Evolutionary conservation across 352 stramenopile species (phyloP).

Genomic region (Phytopythium chamaehyphon): DNA sequence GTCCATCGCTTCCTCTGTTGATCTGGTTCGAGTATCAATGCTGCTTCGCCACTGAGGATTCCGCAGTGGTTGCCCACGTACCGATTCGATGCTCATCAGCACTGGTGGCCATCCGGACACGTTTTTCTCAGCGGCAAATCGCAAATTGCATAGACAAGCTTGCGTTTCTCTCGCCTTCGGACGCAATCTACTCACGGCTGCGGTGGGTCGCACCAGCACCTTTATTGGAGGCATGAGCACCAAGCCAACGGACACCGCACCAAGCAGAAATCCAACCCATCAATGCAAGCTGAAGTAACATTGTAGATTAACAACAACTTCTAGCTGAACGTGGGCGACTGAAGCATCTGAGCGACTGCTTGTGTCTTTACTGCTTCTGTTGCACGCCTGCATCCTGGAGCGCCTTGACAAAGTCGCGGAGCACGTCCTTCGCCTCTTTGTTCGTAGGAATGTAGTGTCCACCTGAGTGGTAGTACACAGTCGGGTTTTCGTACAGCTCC

Average conservation of each 20-base stretch:
- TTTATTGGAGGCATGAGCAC: background rate
- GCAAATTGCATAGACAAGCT: conserved; percentile 1
- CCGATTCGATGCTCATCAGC: background rate
- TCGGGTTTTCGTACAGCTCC: conserved; percentile 46
- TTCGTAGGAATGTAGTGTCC: conserved; percentile 87
- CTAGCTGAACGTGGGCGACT: no score
- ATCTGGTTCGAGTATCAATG: background rate
- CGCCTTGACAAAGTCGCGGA: conserved; percentile 66
- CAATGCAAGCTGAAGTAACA: no score
- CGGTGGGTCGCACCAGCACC: background rate
- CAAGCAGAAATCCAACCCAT: no score
- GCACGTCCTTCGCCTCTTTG: conserved; percentile 74
- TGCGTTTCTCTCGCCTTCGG: conserved; percentile 5
- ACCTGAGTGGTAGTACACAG: conserved; percentile 55
- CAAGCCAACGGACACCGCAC: no score
- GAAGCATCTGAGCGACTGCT: no score
- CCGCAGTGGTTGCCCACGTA: no score
- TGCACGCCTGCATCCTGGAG: conserved; percentile 17
- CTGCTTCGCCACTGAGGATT: background rate
- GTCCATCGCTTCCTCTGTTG: conserved; percentile 7
- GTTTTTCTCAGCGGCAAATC: conserved; percentile 8
- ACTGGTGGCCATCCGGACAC: background rate
- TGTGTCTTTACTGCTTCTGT: background rate
- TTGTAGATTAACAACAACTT: no score
- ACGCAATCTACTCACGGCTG: background rate